phyloP scores from a whole-genome alignment of 2,329 filamentous ascomycete genomes.

The Ceratocystis cubensis region DNA sequence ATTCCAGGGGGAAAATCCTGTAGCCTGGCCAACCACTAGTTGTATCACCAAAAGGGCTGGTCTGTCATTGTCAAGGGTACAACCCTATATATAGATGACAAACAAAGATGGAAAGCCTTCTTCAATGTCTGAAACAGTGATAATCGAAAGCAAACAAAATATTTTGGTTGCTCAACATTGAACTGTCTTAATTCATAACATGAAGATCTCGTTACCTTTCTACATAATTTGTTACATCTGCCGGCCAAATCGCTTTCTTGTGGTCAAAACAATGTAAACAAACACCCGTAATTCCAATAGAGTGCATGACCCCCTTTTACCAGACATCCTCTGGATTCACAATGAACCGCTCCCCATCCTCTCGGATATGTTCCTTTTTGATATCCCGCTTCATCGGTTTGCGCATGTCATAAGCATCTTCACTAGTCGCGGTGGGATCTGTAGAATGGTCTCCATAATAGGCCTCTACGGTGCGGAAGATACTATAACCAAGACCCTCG shows the following conservation, averaged over 20 bases:
- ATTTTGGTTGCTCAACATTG: too few species aligned
- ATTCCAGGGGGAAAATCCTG: conserved; percentile 8
- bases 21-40: conserved; percentile 8
- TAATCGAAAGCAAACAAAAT: too few species aligned
- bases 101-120: too few species aligned
- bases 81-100: neutral
- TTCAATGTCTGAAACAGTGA: too few species aligned
- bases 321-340: conserved; percentile 81
- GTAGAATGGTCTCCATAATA: conserved; percentile 83
- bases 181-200: neutral
- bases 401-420: conserved; percentile 95
- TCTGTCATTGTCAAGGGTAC: neutral
- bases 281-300: neutral
- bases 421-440: conserved; percentile 48
- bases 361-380: conserved; percentile 60
- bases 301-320: conserved; percentile 30
- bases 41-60: neutral
- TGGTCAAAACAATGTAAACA: too few species aligned
- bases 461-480: conserved; percentile 75
- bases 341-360: conserved; percentile 64
- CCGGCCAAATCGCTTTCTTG: too few species aligned
- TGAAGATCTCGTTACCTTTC: neutral
- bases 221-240: neutral
- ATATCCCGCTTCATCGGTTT: conserved; percentile 77
- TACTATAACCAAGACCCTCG: conserved; percentile 78